Conservation (phyloP, 148 eudicot genomes). For the Limonium bicolor region DNA sequence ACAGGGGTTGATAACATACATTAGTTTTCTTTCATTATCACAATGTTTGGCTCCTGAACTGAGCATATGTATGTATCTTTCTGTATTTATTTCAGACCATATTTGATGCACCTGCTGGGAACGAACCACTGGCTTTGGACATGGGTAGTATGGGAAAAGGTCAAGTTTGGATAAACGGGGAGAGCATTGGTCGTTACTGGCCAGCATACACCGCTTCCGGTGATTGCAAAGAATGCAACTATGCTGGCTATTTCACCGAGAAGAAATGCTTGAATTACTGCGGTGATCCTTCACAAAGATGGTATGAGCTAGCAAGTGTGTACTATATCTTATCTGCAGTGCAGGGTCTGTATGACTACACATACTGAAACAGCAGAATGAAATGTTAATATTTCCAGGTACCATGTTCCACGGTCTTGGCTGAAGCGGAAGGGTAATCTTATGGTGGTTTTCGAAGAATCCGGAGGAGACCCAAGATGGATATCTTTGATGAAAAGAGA, state of each 20-base stretch:
- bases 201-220: conserved; percentile 66
- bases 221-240: conserved; percentile 42
- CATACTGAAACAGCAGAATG: background rate
- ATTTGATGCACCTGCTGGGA: conserved; percentile 52
- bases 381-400: conserved; percentile 30
- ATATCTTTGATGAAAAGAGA: conserved; percentile 64
- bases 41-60: too few species aligned
- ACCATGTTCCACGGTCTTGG: conserved; percentile 86
- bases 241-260: conserved; percentile 52
- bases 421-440: conserved; percentile 54
- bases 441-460: conserved; percentile 71
- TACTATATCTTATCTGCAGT: background rate
- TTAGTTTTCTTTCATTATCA: too few species aligned
- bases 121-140: conserved; percentile 67
- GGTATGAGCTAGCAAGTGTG: conserved; percentile 21
- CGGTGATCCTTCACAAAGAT: conserved; percentile 80
- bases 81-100: conserved; percentile 24
- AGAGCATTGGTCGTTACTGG: conserved; percentile 76
- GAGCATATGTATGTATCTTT: too few species aligned
- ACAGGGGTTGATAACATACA: too few species aligned
- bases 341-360: background rate
- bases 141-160: conserved; percentile 84
- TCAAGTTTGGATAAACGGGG: conserved; percentile 75
- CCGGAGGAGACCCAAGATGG: conserved; percentile 64
- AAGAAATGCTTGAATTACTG: conserved; percentile 65